Percentiles rank a stretch among this genome's conserved stretches.
Evolutionary conservation across 1,284 basidiomycete species (phyloP).

Genomic region (Trametes hirsuta): DNA sequence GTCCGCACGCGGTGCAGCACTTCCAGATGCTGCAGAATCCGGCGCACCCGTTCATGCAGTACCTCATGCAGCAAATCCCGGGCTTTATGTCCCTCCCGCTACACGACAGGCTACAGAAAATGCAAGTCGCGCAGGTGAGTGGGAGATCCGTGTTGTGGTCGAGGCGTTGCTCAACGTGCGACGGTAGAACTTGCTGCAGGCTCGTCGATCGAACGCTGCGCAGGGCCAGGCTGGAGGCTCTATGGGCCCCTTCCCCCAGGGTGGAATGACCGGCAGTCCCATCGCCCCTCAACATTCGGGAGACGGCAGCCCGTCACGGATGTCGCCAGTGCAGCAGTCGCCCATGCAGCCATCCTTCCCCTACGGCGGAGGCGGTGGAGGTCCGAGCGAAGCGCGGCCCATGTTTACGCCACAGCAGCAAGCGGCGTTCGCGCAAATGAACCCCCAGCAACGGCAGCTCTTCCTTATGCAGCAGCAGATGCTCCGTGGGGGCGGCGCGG

Average conservation of each 20-base stretch:
- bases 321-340: conserved; percentile 32
- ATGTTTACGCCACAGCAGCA: conserved; percentile 36
- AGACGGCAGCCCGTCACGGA: conserved; percentile 31
- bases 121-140: conserved; percentile 57
- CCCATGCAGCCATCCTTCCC: conserved; percentile 30
- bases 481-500: conserved; percentile 29
- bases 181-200: conserved; percentile 18
- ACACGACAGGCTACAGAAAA: conserved; percentile 59
- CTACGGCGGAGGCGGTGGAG: conserved; percentile 17
- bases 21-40: conserved; percentile 57
- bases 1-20: conserved; percentile 45
- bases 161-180: neutral
- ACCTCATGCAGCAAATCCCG: conserved; percentile 54
- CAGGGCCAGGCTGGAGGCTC: conserved; percentile 20
- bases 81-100: conserved; percentile 55
- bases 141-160: neutral
- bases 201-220: conserved; percentile 16
- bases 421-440: conserved; percentile 29
- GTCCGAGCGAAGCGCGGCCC: conserved; percentile 24
- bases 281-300: conserved; percentile 18
- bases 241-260: conserved; percentile 26
- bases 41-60: conserved; percentile 58
- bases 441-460: conserved; percentile 39
- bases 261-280: conserved; percentile 19
- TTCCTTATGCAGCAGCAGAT: conserved; percentile 40